Evolutionary conservation across 768 basidiomycete genomes (phyloP).

Genomic region (Cystofilobasidium ferigula): DNA sequence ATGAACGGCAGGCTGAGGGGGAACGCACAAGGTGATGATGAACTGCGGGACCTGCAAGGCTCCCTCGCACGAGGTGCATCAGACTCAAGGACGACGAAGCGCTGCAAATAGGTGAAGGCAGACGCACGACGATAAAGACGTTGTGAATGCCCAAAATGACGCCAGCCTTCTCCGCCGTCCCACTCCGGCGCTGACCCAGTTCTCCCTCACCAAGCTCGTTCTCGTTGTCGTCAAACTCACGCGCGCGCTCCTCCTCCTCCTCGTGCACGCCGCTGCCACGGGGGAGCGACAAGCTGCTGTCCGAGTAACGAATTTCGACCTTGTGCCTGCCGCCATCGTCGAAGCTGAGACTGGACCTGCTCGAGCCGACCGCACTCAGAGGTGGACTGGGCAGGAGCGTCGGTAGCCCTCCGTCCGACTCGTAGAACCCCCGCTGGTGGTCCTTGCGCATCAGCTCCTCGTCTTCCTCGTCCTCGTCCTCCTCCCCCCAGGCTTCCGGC

Average conservation of each 20-base stretch:
- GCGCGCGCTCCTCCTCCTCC: slow-evolving; percentile 9
- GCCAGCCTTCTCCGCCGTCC: slow-evolving; percentile 71
- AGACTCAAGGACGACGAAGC: neutral
- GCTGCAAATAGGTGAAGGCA: neutral
- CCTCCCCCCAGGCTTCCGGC: neutral
- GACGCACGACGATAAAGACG: slow-evolving; percentile 60
- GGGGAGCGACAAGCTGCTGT: slow-evolving; percentile 15
- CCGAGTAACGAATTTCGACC: neutral
- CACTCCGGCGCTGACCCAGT: slow-evolving; percentile 29
- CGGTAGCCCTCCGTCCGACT: neutral
- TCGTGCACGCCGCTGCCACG: slow-evolving; percentile 23
- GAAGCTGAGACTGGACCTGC: neutral
- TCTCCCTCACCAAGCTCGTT: slow-evolving; percentile 12
- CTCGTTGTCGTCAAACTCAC: slow-evolving; percentile 23
- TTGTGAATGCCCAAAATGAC: slow-evolving; percentile 94
- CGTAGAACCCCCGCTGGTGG: neutral
- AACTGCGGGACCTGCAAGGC: slow-evolving; percentile 72
- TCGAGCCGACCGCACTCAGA: slow-evolving; percentile 7
- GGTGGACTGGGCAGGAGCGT: neutral
- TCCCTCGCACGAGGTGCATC: too few species aligned
- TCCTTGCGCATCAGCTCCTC: slow-evolving; percentile 18
- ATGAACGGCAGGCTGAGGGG: neutral
- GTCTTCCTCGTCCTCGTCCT: slow-evolving; percentile 29
- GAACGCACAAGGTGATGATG: slow-evolving; percentile 56
- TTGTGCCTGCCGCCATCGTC: slow-evolving; percentile 8